Percentiles rank a stretch among this genome's conserved stretches.
phyloP scores from a whole-genome alignment of 768 basidiomycete species.

The Clitopilus passeckerianus region DNA sequence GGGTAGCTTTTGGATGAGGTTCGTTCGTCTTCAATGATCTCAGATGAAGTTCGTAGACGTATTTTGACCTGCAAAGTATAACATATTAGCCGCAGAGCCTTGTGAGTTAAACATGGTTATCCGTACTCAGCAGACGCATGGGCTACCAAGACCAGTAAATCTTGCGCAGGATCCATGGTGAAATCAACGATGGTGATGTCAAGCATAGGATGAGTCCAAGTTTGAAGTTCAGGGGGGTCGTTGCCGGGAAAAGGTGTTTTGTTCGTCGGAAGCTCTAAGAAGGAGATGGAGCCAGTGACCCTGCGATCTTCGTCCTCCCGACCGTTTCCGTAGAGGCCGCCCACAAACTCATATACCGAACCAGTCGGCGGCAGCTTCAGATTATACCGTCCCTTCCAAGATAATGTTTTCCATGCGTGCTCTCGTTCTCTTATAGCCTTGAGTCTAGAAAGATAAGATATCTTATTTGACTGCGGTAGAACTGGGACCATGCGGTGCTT shows the following conservation, averaged over 20 bases:
- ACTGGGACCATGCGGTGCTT: conserved; percentile 39
- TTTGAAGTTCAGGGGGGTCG: conserved; percentile 19
- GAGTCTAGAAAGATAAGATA: conserved; percentile 35
- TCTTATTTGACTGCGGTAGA: conserved; percentile 20
- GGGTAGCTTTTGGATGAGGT: conserved; percentile 40
- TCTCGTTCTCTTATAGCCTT: conserved; percentile 36
- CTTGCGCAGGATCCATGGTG: conserved; percentile 53
- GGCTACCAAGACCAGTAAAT: conserved; percentile 46
- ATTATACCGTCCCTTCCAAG: conserved; percentile 30
- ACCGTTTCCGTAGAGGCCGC: conserved; percentile 46
- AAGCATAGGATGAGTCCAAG: conserved; percentile 40
- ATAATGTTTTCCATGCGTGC: conserved; percentile 40
- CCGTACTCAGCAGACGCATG: conserved; percentile 37
- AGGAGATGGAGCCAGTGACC: conserved; percentile 39
- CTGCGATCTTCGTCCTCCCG: conserved; percentile 34
- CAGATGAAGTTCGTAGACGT: conserved; percentile 45
- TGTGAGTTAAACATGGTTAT: not conserved
- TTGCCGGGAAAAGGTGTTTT: conserved; percentile 16
- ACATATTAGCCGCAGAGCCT: not conserved
- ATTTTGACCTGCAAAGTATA: conserved; percentile 25
- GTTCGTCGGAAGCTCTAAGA: conserved; percentile 41
- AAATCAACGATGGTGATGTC: conserved; percentile 46
- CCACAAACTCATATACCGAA: conserved; percentile 46
- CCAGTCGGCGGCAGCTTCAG: conserved; percentile 38
- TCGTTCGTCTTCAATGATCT: conserved; percentile 46